phyloP scores from a whole-genome alignment of 352 stramenopile species.

The Elongisporangium prolatum region DNA sequence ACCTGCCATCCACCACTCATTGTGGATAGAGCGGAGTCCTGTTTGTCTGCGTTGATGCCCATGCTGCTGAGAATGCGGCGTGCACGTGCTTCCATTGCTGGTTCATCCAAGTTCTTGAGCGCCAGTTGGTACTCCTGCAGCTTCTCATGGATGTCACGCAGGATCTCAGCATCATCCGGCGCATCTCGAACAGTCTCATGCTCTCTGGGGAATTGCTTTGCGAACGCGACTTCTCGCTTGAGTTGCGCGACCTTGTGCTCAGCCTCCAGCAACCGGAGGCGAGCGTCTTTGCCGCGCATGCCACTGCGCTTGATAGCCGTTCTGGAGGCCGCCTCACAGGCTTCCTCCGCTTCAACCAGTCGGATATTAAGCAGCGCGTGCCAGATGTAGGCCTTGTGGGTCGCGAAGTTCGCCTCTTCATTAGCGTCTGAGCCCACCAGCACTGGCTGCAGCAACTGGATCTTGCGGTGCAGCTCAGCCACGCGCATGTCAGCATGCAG shows the following conservation, averaged over 20 bases:
- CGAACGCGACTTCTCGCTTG: slow-evolving; percentile 19
- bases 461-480: slow-evolving; percentile 28
- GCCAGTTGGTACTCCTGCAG: slow-evolving; percentile 34
- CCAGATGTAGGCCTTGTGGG: slow-evolving; percentile 27
- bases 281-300: slow-evolving; percentile 44
- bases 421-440: slow-evolving; percentile 10
- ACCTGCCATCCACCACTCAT: slow-evolving; percentile 63
- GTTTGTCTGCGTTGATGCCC: slow-evolving; percentile 80
- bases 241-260: slow-evolving; percentile 30
- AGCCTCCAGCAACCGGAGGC: slow-evolving; percentile 34
- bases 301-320: slow-evolving; percentile 54
- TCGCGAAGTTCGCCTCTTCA: slow-evolving; percentile 15
- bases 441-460: slow-evolving; percentile 24
- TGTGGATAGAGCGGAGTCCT: slow-evolving; percentile 47
- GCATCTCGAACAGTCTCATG: slow-evolving; percentile 18
- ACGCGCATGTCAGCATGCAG: slow-evolving; percentile 42
- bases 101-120: slow-evolving; percentile 42
- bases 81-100: slow-evolving; percentile 45
- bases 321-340: slow-evolving; percentile 27
- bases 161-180: slow-evolving; percentile 22
- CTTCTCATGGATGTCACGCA: slow-evolving; percentile 38
- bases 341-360: slow-evolving; percentile 31
- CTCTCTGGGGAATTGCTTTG: slow-evolving; percentile 9
- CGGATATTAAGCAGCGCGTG: slow-evolving; percentile 31
- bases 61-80: slow-evolving; percentile 46